These are phyloP conservation scores for Aegilops tauschii DNA, from an alignment of 176 grass and related monocot species.

Conservation along the genomic window DNA sequence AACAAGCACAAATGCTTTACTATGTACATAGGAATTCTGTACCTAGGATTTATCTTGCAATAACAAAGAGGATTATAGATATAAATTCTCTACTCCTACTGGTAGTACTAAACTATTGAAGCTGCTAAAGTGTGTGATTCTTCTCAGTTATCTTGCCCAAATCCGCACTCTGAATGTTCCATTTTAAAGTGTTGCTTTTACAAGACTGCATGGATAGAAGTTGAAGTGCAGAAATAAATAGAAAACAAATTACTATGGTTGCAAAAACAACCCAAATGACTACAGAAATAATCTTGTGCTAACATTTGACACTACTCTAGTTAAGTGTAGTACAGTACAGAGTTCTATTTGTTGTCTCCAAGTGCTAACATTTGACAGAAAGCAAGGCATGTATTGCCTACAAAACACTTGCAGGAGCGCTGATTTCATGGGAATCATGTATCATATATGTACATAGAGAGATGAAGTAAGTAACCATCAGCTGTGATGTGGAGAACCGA, in stretches of 20 bases:
- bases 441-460: too few species aligned
- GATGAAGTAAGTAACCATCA: too few species aligned
- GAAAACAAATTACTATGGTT: background rate
- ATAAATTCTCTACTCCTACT: background rate
- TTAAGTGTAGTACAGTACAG: too few species aligned
- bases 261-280: constrained; percentile 9
- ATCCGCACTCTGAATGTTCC: background rate
- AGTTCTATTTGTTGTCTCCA: too few species aligned
- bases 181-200: background rate
- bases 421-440: too few species aligned
- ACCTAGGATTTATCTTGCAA: background rate
- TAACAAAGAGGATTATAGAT: background rate
- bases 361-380: too few species aligned
- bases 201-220: background rate
- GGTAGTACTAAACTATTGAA: background rate
- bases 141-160: background rate
- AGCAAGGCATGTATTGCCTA: too few species aligned
- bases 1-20: background rate
- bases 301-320: too few species aligned
- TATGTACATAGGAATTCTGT: background rate
- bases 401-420: too few species aligned
- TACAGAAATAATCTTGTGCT: constrained; percentile 23
- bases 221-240: background rate
- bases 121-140: background rate
- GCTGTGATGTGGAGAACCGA: too few species aligned